Percentiles rank a stretch among this genome's conserved stretches.
Conservation (phyloP, 371 early-diverging fungal genomes). For the Globomyces sp. region DNA sequence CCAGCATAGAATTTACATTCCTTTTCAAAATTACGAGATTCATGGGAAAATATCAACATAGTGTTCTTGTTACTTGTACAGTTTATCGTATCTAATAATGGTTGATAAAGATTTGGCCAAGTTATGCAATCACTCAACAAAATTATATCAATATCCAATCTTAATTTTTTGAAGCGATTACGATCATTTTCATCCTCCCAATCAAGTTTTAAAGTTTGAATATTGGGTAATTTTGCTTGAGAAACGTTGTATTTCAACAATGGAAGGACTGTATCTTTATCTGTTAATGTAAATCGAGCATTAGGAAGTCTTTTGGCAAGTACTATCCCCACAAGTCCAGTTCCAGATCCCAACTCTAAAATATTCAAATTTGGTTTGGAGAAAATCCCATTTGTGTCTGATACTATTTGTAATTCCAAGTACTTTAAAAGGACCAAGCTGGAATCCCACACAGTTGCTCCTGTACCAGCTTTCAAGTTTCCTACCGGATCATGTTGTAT, state of each 20-base stretch:
- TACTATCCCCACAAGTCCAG: slow-evolving; percentile 37
- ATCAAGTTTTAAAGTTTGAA: not conserved
- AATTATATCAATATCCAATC: slow-evolving; percentile 27
- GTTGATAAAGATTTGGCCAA: slow-evolving; percentile 40
- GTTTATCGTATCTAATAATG: slow-evolving; percentile 48
- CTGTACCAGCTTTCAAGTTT: slow-evolving; percentile 21
- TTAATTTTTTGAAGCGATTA: not conserved
- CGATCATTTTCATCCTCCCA: not conserved
- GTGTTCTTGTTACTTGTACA: slow-evolving; percentile 25
- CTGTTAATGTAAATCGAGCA: slow-evolving; percentile 24
- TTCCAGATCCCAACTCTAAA: slow-evolving; percentile 36
- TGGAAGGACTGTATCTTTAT: slow-evolving; percentile 19
- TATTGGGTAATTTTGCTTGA: not conserved
- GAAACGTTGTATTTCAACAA: slow-evolving; percentile 18
- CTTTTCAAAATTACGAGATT: slow-evolving; percentile 55
- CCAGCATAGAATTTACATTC: slow-evolving; percentile 58
- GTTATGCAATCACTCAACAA: slow-evolving; percentile 57
- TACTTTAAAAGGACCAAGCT: slow-evolving; percentile 33
- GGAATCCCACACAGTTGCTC: slow-evolving; percentile 40
- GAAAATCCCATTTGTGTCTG: not conserved
- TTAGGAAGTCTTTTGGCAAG: slow-evolving; percentile 7
- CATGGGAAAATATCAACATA: slow-evolving; percentile 49
- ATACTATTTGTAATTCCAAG: slow-evolving; percentile 19
- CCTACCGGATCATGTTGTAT: slow-evolving; percentile 14
- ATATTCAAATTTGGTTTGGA: slow-evolving; percentile 12